A percentile compares a stretch with the other conserved stretches of the same genome.
Conservation (phyloP, 352 stramenopile species). For the Phytopythium ostracodes region DNA sequence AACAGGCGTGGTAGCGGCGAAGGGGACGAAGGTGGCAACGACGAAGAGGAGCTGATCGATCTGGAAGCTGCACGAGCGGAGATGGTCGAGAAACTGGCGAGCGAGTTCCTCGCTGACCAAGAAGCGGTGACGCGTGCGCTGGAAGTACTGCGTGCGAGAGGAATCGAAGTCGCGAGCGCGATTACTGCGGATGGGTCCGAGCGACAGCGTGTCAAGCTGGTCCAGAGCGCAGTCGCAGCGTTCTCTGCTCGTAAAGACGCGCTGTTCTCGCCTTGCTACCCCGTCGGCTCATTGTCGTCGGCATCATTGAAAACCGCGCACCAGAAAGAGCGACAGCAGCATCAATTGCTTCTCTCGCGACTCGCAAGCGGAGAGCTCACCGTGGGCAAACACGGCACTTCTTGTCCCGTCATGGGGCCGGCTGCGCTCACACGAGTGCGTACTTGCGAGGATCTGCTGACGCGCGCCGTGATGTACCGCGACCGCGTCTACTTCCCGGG, state of each 20-base stretch:
- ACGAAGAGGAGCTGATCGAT: slow-evolving; percentile 20
- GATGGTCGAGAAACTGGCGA: slow-evolving; percentile 33
- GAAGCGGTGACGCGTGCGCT: slow-evolving; percentile 33
- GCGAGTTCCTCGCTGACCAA: slow-evolving; percentile 40
- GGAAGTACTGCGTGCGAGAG: slow-evolving; percentile 27
- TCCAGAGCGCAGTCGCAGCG: slow-evolving; percentile 18
- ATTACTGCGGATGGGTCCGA: slow-evolving; percentile 22
- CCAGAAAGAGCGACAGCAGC: neutral
- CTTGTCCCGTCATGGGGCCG: slow-evolving; percentile 32
- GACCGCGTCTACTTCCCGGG: slow-evolving; percentile 57
- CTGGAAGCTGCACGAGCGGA: slow-evolving; percentile 36
- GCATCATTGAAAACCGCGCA: neutral
- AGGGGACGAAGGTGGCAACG: slow-evolving; percentile 12
- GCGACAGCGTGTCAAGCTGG: slow-evolving; percentile 33
- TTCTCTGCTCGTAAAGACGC: slow-evolving; percentile 35
- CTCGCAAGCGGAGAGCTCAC: slow-evolving; percentile 38
- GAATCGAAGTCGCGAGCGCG: slow-evolving; percentile 22
- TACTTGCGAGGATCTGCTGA: slow-evolving; percentile 2
- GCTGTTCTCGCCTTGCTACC: slow-evolving; percentile 42
- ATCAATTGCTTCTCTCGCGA: slow-evolving; percentile 8
- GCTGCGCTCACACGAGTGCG: slow-evolving; percentile 6
- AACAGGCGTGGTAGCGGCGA: slow-evolving; percentile 1
- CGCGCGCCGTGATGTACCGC: slow-evolving; percentile 32
- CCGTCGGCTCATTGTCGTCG: slow-evolving; percentile 1
- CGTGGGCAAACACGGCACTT: slow-evolving; percentile 48